These are phyloP conservation scores for Dysphania ambrosioides DNA, from an alignment of 148 eudicot species.

Conservation along the genomic window DNA sequence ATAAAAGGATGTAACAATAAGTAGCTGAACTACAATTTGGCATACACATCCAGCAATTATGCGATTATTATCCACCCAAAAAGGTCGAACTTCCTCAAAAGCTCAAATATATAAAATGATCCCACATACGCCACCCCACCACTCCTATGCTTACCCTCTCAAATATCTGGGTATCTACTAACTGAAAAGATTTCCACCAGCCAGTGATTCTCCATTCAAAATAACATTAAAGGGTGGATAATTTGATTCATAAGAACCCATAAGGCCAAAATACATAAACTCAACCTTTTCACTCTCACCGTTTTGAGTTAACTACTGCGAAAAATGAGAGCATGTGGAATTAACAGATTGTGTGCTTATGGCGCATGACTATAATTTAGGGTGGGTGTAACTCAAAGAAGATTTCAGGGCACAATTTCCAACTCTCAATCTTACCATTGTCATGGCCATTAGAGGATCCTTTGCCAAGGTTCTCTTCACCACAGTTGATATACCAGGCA, in stretches of 20 bases:
- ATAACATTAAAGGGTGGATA: too few relatives aligned
- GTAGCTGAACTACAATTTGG: not conserved
- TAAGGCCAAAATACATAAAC: not conserved
- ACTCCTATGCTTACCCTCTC: not conserved
- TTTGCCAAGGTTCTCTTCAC: conserved; percentile 7
- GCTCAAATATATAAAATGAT: not conserved
- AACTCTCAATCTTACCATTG: conserved; percentile 12
- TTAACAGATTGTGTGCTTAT: not conserved
- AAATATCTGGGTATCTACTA: not conserved
- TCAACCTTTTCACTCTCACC: not conserved
- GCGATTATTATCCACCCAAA: not conserved
- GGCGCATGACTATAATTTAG: not conserved
- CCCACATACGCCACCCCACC: not conserved
- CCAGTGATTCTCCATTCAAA: too few relatives aligned
- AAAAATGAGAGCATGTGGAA: not conserved
- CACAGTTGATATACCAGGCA: not conserved
- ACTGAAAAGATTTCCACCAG: not conserved
- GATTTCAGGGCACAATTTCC: not conserved
- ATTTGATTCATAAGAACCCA: too few relatives aligned
- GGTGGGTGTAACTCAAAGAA: not conserved
- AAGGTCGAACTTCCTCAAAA: not conserved
- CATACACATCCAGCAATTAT: not conserved
- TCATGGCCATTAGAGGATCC: not conserved
- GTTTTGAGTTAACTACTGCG: not conserved
- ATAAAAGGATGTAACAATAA: too few relatives aligned